Conservation (phyloP, 805 yeast genomes). For the Wickerhamomyces subpelliculosus region DNA sequence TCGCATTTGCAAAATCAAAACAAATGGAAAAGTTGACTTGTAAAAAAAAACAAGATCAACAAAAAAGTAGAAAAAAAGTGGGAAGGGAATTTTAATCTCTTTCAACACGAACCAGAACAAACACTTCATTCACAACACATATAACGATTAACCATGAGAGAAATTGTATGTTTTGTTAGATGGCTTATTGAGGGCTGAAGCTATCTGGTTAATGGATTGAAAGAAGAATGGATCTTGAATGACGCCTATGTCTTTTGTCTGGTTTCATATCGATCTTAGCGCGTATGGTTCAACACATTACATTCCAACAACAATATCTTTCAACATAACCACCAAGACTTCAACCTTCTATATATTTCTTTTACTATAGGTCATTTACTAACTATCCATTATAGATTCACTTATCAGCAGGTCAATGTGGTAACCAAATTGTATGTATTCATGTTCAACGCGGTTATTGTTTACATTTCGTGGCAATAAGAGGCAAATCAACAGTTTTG, state of each 20-base stretch:
- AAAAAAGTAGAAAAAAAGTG: background rate
- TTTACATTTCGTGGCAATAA: background rate
- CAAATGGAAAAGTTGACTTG: conserved; percentile 1
- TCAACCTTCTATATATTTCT: no score
- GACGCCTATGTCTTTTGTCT: background rate
- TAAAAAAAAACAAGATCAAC: background rate
- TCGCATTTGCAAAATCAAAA: background rate
- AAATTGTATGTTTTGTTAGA: conserved; percentile 13
- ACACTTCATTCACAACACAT: conserved; percentile 7
- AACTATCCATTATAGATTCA: conserved; percentile 53
- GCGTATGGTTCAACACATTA: conserved; percentile 1
- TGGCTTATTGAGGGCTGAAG: background rate
- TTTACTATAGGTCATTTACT: no score
- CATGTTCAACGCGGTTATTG: background rate
- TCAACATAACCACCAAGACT: background rate
- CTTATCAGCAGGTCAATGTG: conserved; percentile 97
- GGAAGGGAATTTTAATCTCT: background rate
- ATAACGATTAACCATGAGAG: conserved; percentile 12
- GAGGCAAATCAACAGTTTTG: background rate
- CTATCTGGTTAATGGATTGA: background rate
- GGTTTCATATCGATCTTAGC: background rate
- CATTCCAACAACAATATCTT: conserved; percentile 1
- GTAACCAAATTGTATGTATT: conserved; percentile 82
- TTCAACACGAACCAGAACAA: background rate
- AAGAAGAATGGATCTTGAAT: background rate